Evolutionary conservation across 768 basidiomycete species (phyloP), one percentile per base, ranked within the genome.

Genomic region (Mycena galopus): DNA sequence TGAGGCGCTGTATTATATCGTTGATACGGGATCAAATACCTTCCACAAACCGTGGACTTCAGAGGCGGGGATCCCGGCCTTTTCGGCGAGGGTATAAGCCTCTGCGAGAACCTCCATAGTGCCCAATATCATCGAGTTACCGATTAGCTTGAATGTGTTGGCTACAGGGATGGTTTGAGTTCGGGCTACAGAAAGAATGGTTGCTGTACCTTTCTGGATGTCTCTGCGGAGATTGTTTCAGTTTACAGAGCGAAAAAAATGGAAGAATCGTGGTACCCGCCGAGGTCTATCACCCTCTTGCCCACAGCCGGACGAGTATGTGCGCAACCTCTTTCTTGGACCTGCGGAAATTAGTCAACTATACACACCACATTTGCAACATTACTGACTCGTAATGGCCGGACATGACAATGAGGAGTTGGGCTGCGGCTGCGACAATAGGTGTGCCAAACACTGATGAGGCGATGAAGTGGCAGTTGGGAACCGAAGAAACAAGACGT

Each of bases 11-110:
- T n/a, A n/a, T n/a, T 14, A 39, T 39, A 39, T 16, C 12, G 39
- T 39, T 5, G 39, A 39, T 8, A 39, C 39, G 39, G 11, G 14
- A 3, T 10, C 17, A 39, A 69, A 68, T 77, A 87, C 92, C 92
- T 84, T 90, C 88, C 63, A 94, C 83, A 91, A 84, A n/a, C 81
- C 79, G 25, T 88, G 82, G 19, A 93, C 86, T 37, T 88, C 84
- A 12, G 89, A 84, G 2, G 91, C 85, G 3, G 89, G 91, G 44
- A 97, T 92, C 29, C 95, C 96, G 0, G 93, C 86, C 81, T 95
- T 95, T 73, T 95, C 94, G 7, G 92, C 92, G 10, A 97, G 88
- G 1, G 96, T 96, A 77, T 93, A 91, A 25, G 89, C 85, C 82
- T 97, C 96, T 0, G 93, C 90, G 17, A 97, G 84, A 14, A 96